A percentile compares a stretch with the other conserved stretches of the same genome.
Evolutionary conservation across 441 rosid species (phyloP).

Genomic region (Francoa sonchifolia): DNA sequence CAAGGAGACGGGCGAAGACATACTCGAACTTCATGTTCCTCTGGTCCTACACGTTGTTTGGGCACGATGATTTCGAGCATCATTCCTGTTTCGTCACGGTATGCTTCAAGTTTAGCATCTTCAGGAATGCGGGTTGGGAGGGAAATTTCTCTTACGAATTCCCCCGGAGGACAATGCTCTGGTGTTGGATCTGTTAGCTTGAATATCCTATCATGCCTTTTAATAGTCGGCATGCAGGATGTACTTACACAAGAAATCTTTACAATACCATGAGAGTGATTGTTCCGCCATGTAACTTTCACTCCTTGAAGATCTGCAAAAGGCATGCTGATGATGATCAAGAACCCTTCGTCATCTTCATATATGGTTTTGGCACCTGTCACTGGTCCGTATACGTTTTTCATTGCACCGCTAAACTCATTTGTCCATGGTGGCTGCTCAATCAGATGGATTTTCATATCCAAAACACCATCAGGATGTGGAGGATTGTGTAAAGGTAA

Average conservation of each 20-base stretch:
- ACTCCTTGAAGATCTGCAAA: slow-evolving; percentile 62
- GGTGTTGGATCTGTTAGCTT: slow-evolving; percentile 86
- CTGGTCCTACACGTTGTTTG: slow-evolving; percentile 67
- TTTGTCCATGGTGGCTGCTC: slow-evolving; percentile 54
- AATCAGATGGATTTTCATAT: slow-evolving; percentile 35
- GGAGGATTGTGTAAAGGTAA: slow-evolving; percentile 21
- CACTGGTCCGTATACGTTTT: slow-evolving; percentile 63
- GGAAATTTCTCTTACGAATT: slow-evolving; percentile 60
- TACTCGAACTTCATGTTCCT: slow-evolving; percentile 82
- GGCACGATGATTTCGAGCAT: slow-evolving; percentile 71
- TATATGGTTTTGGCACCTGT: slow-evolving; percentile 70
- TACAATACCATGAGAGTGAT: slow-evolving; percentile 53
- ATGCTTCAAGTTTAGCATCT: slow-evolving; percentile 77
- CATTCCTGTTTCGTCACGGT: slow-evolving; percentile 58
- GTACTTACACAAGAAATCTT: slow-evolving; percentile 69
- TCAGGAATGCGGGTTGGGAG: slow-evolving; percentile 73
- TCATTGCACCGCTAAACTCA: slow-evolving; percentile 71
- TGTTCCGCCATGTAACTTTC: slow-evolving; percentile 76
- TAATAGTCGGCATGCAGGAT: slow-evolving; percentile 54
- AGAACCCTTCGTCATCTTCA: slow-evolving; percentile 58
- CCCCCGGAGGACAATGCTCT: slow-evolving; percentile 95
- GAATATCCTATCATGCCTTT: slow-evolving; percentile 67
- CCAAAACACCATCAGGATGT: slow-evolving; percentile 36
- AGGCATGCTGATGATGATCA: slow-evolving; percentile 62
- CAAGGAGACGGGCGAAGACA: slow-evolving; percentile 58